Percentiles rank a stretch among this genome's conserved stretches.
These are phyloP conservation scores for Penicillium janthinellum DNA, from an alignment of 2,329 filamentous ascomycete genomes.

Conservation along the genomic window DNA sequence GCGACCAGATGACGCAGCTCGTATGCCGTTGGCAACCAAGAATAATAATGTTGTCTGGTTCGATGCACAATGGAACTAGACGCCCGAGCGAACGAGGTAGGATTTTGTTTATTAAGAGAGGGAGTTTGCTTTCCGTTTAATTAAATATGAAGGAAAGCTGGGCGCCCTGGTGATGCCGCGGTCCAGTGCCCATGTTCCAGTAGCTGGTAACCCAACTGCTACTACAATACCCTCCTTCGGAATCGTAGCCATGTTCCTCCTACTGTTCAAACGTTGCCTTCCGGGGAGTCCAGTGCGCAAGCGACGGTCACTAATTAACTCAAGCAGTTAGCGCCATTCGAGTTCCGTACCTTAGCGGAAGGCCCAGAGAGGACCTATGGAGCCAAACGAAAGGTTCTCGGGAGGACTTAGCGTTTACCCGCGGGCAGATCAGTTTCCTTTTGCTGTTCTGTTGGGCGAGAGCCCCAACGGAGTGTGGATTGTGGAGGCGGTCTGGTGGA, in stretches of 20 bases:
- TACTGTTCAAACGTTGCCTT: background rate
- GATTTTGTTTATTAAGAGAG: background rate
- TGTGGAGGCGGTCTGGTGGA: background rate
- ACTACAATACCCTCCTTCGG: too few relatives aligned
- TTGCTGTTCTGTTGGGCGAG: conserved; percentile 31
- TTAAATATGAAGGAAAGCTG: background rate
- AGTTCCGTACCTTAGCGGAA: background rate
- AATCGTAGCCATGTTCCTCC: background rate
- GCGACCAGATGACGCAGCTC: conserved; percentile 18
- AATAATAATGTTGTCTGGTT: background rate
- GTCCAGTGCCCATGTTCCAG: background rate
- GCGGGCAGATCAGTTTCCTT: conserved; percentile 21
- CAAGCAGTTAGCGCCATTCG: background rate
- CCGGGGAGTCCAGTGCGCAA: background rate
- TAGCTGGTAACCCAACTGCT: too few relatives aligned
- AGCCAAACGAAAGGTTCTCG: background rate
- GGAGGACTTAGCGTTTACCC: conserved; percentile 9
- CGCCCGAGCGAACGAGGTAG: background rate
- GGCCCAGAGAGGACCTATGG: background rate
- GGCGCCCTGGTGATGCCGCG: background rate
- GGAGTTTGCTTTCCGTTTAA: background rate
- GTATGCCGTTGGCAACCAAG: conserved; percentile 16
- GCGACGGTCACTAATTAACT: background rate
- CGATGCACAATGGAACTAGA: background rate
- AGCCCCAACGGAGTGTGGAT: conserved; percentile 25